A percentile compares a stretch with the other conserved stretches of the same genome.
Evolutionary conservation across 306 rosid genomes (phyloP).

Genomic region (Dryas drummondii): DNA sequence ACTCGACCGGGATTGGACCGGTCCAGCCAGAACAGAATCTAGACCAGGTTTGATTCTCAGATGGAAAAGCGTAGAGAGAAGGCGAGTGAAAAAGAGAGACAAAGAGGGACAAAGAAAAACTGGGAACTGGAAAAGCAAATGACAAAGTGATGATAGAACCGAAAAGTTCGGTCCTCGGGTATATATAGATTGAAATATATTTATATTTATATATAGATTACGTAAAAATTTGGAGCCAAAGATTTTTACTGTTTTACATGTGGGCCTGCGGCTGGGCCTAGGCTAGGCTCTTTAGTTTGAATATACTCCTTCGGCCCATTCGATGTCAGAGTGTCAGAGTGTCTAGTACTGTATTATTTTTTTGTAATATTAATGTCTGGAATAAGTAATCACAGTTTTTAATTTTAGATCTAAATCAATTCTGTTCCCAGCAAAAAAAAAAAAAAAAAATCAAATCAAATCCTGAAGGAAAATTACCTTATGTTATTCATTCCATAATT

Average conservation of each 20-base stretch:
- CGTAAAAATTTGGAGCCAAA: background rate
- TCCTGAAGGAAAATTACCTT: too few relatives aligned
- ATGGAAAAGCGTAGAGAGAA: background rate
- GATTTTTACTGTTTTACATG: background rate
- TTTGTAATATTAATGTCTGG: too few relatives aligned
- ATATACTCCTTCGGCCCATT: background rate
- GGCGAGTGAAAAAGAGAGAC: background rate
- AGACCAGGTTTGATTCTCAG: background rate
- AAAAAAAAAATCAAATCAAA: too few relatives aligned
- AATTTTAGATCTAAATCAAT: too few relatives aligned
- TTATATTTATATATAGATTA: background rate
- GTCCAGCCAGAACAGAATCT: conserved; percentile 11
- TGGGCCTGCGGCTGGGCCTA: background rate
- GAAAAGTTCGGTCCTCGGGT: background rate
- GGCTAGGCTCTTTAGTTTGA: background rate
- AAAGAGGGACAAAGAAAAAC: background rate
- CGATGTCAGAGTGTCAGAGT: background rate
- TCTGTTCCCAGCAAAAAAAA: too few relatives aligned
- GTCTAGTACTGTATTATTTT: too few relatives aligned
- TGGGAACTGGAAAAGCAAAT: background rate
- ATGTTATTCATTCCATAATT: too few relatives aligned
- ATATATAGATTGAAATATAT: background rate
- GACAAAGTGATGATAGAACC: conserved; percentile 15
- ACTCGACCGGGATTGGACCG: conserved; percentile 39
- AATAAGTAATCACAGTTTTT: too few relatives aligned